phyloP scores from a whole-genome alignment of 345 rosid species.

The Nasturtium officinale region DNA sequence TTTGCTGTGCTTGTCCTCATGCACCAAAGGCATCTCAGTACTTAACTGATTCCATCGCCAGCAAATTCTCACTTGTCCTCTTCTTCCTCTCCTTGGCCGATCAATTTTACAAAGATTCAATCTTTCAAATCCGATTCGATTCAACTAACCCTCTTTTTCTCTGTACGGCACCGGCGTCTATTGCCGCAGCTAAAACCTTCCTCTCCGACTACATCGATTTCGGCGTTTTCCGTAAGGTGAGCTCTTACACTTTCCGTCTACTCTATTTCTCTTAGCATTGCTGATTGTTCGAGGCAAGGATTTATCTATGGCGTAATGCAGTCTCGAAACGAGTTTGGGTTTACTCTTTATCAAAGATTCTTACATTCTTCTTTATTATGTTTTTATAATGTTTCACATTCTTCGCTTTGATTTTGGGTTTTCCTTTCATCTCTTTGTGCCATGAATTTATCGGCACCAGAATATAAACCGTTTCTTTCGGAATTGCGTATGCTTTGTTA shows the following conservation, averaged over 20 bases:
- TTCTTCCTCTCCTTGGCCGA: conserved; percentile 12
- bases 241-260: conserved; percentile 20
- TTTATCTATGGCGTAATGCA: conserved; percentile 16
- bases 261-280: conserved; percentile 20
- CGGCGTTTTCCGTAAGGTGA: conserved; percentile 17
- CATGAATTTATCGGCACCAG: neutral
- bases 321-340: conserved; percentile 6
- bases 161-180: conserved; percentile 10
- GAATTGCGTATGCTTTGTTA: neutral
- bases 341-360: neutral
- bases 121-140: conserved; percentile 13
- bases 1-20: conserved; percentile 29
- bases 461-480: neutral
- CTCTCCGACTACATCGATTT: conserved; percentile 13
- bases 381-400: conserved; percentile 17
- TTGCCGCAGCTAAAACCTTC: neutral
- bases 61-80: conserved; percentile 5
- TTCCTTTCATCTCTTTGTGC: conserved; percentile 1
- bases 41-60: conserved; percentile 11
- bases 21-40: conserved; percentile 10
- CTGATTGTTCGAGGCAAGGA: neutral
- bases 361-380: neutral
- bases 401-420: conserved; percentile 11
- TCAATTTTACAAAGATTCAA: neutral
- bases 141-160: conserved; percentile 19